A percentile compares a stretch with the other conserved stretches of the same genome.
These are phyloP conservation scores for Rhynchosporium secalis DNA, from an alignment of 2,329 filamentous ascomycete species.

Conservation along the genomic window DNA sequence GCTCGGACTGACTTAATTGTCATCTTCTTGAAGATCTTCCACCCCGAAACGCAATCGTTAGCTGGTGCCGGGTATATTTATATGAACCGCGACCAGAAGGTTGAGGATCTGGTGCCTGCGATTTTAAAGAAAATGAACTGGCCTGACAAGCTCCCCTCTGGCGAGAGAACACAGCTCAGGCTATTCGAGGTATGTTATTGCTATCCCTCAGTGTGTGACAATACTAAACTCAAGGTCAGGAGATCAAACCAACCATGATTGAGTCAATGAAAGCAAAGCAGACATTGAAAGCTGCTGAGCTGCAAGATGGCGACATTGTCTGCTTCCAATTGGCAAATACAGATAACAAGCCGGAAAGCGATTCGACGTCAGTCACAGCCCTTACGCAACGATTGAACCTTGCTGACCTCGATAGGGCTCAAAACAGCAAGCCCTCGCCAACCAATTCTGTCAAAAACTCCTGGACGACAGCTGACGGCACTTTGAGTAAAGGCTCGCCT, in stretches of 20 bases:
- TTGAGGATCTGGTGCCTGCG: slow-evolving; percentile 75
- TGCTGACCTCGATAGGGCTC: slow-evolving; percentile 29
- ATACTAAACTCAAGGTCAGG: slow-evolving; percentile 45
- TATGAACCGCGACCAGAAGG: slow-evolving; percentile 82
- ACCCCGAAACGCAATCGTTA: slow-evolving; percentile 72
- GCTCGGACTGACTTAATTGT: slow-evolving; percentile 68
- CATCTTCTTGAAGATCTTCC: slow-evolving; percentile 91
- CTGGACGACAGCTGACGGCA: background rate
- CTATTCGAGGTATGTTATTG: slow-evolving; percentile 68
- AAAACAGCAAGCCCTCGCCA: slow-evolving; percentile 18
- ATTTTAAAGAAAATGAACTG: slow-evolving; percentile 86
- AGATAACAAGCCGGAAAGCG: slow-evolving; percentile 23
- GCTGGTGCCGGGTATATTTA: slow-evolving; percentile 81
- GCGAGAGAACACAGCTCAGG: slow-evolving; percentile 60
- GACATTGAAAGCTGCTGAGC: slow-evolving; percentile 84
- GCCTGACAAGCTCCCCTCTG: slow-evolving; percentile 68
- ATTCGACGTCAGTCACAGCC: slow-evolving; percentile 32
- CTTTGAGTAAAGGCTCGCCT: slow-evolving; percentile 23
- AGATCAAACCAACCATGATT: slow-evolving; percentile 98
- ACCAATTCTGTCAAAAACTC: background rate
- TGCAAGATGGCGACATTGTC: slow-evolving; percentile 95
- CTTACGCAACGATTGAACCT: slow-evolving; percentile 12
- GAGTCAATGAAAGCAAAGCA: slow-evolving; percentile 90
- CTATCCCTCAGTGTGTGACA: no score
- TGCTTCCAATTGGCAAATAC: slow-evolving; percentile 72